Evolutionary conservation across 495 filamentous ascomycete species (phyloP), one percentile per base, ranked within the genome.

Genomic region (Trypethelium eluteriae): DNA sequence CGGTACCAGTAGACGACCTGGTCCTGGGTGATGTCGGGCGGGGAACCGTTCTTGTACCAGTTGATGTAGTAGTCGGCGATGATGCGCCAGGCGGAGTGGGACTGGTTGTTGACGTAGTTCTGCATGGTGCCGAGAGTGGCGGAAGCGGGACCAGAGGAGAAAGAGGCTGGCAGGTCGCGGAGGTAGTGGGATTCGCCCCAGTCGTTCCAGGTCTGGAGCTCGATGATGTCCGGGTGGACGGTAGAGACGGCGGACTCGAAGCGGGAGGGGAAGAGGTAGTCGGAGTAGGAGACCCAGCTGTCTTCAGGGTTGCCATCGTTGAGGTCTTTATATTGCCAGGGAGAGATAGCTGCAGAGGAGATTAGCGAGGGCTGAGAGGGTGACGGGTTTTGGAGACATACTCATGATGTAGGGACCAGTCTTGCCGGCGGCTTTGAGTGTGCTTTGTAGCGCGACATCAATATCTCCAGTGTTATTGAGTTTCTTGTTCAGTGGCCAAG

Each of bases 1-100:
- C 71, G 71, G 66, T 73, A 70, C 71, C 71, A 73, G 67, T 63
- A 71, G 39, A 73, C 66, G 36, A 73, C 70, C 25, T 68, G 67
- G 56, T 73, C 71, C 64, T 62, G 59, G 38, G 65, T 65, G 57
- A 66, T 57, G 41, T 38, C 25, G 7, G 67, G 70, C 25, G 68
- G 3, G 36, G 10, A 59, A 39, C 71, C 71, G 56, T 0, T 68
- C 69, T 72, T 72, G 63, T 57, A 69, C 66, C 69, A 70, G 2
- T 10, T 11, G 64, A 67, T 66, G 62, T 69, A 72, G 64, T 72
- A 72, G 59, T 70, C 65, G 41, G 70, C 70, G 56, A 72, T 68
- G 68, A 70, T 66, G 68, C 70, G 70, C 70, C 70, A 72, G 12
- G 68, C 56, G 0, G 68, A 47, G 64, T 72, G 70, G 18, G 59